These are phyloP conservation scores for Hevea brasiliensis DNA, from an alignment of 345 rosid species.

Conservation along the genomic window DNA sequence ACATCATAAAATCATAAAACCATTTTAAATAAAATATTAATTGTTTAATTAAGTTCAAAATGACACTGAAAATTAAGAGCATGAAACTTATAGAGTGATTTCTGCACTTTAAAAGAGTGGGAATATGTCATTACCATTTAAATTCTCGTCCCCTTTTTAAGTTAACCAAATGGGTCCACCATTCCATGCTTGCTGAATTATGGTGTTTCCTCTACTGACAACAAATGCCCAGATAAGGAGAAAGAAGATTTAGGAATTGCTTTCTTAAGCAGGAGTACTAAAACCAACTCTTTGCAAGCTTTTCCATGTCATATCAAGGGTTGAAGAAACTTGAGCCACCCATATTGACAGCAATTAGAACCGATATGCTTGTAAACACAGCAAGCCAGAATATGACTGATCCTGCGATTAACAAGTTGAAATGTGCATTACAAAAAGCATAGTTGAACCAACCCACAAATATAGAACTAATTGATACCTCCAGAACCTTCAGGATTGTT, in stretches of 20 bases:
- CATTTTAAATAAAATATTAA: too few species aligned
- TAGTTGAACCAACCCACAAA: conserved; percentile 2
- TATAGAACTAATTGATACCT: conserved; percentile 23
- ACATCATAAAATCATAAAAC: too few species aligned
- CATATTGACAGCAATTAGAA: conserved; percentile 67
- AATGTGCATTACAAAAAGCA: conserved; percentile 14
- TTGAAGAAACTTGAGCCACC: conserved; percentile 81
- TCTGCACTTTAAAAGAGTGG: too few species aligned
- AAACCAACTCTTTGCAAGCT: conserved; percentile 24
- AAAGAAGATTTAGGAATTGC: conserved; percentile 32
- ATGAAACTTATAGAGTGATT: too few species aligned
- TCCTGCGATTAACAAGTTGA: conserved; percentile 48
- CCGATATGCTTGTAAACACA: conserved; percentile 63
- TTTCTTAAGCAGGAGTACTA: conserved; percentile 25
- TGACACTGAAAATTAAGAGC: too few species aligned
- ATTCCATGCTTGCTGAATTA: not conserved
- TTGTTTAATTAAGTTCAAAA: too few species aligned
- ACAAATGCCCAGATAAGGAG: not conserved
- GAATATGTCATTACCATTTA: not conserved
- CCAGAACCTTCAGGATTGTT: conserved; percentile 33
- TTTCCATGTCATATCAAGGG: conserved; percentile 51
- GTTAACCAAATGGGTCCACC: not conserved
- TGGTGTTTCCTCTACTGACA: not conserved
- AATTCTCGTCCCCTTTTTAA: not conserved
- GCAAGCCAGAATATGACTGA: conserved; percentile 71